phyloP scores from a whole-genome alignment of 2,329 filamentous ascomycete species.

The Trichophyton schoenleinii region DNA sequence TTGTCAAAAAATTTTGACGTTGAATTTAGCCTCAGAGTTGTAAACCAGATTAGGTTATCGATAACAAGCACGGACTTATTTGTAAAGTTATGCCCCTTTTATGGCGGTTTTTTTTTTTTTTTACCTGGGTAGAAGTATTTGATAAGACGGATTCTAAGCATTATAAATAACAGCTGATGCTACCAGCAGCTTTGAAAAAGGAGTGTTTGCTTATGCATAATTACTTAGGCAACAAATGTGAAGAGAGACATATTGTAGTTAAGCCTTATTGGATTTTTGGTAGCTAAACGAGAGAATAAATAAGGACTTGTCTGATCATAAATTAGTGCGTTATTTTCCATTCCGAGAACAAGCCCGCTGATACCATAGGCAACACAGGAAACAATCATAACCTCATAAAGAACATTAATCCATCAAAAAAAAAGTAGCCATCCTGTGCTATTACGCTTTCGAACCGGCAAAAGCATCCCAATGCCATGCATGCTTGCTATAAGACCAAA shows the following conservation, averaged over 20 bases:
- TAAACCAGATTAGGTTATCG: not conserved
- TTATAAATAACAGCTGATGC: too few species aligned
- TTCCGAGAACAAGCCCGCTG: not conserved
- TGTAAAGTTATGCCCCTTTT: not conserved
- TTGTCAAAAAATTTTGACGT: not conserved
- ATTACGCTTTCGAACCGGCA: conserved; percentile 1
- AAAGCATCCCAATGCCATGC: not conserved
- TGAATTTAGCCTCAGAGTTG: not conserved
- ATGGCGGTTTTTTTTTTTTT: too few species aligned
- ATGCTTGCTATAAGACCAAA: not conserved
- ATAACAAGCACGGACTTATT: not conserved
- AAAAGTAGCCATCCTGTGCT: not conserved
- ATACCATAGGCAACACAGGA: not conserved
- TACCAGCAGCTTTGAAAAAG: too few species aligned
- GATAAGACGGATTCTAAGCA: too few species aligned
- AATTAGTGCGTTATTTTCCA: not conserved
- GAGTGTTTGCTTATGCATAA: too few species aligned
- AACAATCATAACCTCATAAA: conserved; percentile 1
- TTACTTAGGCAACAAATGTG: too few species aligned
- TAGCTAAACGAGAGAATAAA: not conserved
- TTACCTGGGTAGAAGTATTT: too few species aligned
- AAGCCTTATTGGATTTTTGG: not conserved
- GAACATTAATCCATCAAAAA: not conserved
- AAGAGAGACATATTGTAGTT: not conserved
- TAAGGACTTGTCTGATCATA: not conserved